Conservation (phyloP, 2,329 filamentous ascomycete genomes). For the Aspergillus tubingensis region DNA sequence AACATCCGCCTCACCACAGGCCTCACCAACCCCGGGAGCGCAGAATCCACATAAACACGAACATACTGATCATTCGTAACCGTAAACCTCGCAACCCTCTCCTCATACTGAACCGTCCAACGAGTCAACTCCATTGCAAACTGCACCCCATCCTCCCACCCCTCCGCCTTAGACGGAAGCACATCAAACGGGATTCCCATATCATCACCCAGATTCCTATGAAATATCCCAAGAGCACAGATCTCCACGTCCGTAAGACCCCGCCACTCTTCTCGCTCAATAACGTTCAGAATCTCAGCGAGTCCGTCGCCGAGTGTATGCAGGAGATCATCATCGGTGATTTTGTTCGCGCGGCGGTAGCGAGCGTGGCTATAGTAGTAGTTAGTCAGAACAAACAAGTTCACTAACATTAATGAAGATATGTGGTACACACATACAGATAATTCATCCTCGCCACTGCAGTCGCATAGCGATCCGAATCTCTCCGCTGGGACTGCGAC, state of each 20-base stretch:
- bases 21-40: slow-evolving; percentile 13
- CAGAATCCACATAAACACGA: slow-evolving; percentile 19
- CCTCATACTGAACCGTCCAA: slow-evolving; percentile 18
- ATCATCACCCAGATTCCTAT: slow-evolving; percentile 62
- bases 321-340: slow-evolving; percentile 59
- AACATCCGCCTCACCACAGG: slow-evolving; percentile 18
- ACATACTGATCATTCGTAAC: slow-evolving; percentile 21
- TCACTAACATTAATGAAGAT: no score
- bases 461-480: slow-evolving; percentile 42
- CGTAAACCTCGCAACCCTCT: slow-evolving; percentile 16
- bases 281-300: slow-evolving; percentile 61
- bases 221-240: slow-evolving; percentile 65
- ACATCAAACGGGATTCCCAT: slow-evolving; percentile 58
- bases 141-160: slow-evolving; percentile 12
- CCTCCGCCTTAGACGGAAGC: slow-evolving; percentile 22
- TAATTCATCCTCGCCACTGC: slow-evolving; percentile 63
- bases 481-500: slow-evolving; percentile 38
- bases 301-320: slow-evolving; percentile 63
- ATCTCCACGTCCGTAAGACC: slow-evolving; percentile 62
- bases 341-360: slow-evolving; percentile 57
- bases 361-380: slow-evolving; percentile 41
- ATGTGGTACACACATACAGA: slow-evolving; percentile 34
- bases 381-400: no score
- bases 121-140: slow-evolving; percentile 11
- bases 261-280: slow-evolving; percentile 66